A percentile compares a stretch with the other conserved stretches of the same genome.
Evolutionary conservation across 257 asterid species (phyloP).

Genomic region (Solanum peruvianum): DNA sequence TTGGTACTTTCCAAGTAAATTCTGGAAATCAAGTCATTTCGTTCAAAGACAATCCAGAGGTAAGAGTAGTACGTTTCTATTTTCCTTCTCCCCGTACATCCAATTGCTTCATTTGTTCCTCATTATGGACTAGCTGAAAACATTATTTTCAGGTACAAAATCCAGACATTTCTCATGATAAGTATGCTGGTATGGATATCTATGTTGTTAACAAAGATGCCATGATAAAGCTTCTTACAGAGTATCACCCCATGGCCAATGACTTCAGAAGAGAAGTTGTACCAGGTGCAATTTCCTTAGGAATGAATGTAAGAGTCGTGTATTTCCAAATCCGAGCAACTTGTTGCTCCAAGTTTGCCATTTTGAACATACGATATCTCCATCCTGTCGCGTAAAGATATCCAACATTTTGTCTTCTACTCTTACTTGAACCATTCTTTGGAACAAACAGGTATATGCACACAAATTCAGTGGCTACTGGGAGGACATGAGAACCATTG

Average conservation of each 20-base stretch:
- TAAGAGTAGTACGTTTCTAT: not conserved
- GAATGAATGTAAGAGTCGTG: constrained; percentile 50
- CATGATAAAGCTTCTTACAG: constrained; percentile 57
- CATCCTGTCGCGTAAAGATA: not conserved
- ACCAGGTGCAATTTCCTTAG: constrained; percentile 70
- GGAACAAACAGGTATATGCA: constrained; percentile 34
- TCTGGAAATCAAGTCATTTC: constrained; percentile 31
- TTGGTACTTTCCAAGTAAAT: constrained; percentile 40
- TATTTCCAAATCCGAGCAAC: not conserved
- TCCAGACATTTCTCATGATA: not conserved
- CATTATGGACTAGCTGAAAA: not conserved
- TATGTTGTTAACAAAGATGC: constrained; percentile 55
- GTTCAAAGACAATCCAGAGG: constrained; percentile 23
- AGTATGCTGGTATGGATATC: constrained; percentile 65
- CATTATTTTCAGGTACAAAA: constrained; percentile 24
- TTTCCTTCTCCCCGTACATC: not conserved
- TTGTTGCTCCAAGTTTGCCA: not conserved
- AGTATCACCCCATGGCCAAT: constrained; percentile 48
- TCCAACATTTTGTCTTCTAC: not conserved
- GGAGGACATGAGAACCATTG: constrained; percentile 83
- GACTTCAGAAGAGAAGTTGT: constrained; percentile 56
- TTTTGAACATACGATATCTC: not conserved
- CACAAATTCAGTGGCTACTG: constrained; percentile 61
- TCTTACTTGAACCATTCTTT: not conserved
- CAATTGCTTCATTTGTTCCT: not conserved